phyloP scores from a whole-genome alignment of 1,284 basidiomycete genomes.

The Pascua guehoae region DNA sequence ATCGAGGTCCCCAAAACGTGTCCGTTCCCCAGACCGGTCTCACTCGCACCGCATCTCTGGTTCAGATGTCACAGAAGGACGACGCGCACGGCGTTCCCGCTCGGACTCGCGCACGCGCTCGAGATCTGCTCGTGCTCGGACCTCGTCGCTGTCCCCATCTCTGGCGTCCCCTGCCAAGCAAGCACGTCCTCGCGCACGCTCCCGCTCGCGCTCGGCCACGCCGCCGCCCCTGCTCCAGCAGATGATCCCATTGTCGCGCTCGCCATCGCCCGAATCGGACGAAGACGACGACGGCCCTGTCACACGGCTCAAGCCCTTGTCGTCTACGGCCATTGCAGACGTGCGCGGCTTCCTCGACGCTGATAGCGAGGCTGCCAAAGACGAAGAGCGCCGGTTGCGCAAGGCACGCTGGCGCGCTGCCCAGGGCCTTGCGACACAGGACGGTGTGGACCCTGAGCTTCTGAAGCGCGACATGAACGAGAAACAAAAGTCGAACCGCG shows the following conservation, averaged over 20 bases:
- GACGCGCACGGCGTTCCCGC: not conserved
- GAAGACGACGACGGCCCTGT: constrained; percentile 45
- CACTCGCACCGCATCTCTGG: too few relatives aligned
- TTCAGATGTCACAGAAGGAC: too few relatives aligned
- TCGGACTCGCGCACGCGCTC: constrained; percentile 3
- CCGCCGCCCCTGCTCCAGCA: constrained; percentile 11
- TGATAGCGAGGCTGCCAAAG: constrained; percentile 62
- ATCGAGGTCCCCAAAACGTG: not conserved
- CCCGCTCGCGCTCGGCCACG: constrained; percentile 1
- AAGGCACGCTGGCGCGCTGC: constrained; percentile 69
- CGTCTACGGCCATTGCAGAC: constrained; percentile 70
- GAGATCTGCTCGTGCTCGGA: constrained; percentile 3
- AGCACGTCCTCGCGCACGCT: constrained; percentile 2
- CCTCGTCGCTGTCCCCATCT: not conserved
- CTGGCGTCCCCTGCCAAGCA: constrained; percentile 12
- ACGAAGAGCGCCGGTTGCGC: constrained; percentile 61
- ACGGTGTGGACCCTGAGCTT: constrained; percentile 22
- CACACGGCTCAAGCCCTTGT: constrained; percentile 55
- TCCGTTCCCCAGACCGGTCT: too few relatives aligned
- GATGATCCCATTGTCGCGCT: constrained; percentile 19
- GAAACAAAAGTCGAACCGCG: constrained; percentile 43
- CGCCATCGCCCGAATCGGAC: constrained; percentile 30
- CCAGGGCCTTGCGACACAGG: constrained; percentile 45
- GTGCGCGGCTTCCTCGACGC: constrained; percentile 73
- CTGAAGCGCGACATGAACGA: constrained; percentile 32